Evolutionary conservation across 148 eudicot genomes (phyloP).

Genomic region (Spergularia marina): DNA sequence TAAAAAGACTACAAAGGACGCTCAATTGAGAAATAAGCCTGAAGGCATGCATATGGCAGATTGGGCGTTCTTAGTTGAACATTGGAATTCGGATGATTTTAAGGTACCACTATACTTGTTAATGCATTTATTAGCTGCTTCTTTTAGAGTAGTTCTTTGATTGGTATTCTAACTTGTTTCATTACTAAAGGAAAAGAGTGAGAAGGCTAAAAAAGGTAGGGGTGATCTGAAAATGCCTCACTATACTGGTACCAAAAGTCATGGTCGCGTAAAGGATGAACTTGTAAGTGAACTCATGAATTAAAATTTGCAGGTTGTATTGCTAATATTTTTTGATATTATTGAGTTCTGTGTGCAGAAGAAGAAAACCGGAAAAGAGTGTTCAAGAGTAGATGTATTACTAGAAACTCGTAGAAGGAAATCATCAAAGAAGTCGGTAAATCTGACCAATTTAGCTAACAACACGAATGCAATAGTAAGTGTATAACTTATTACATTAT

Average conservation of each 20-base stretch:
- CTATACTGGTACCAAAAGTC: slow-evolving; percentile 17
- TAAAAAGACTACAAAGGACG: not conserved
- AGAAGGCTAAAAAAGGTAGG: not conserved
- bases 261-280: slow-evolving; percentile 2
- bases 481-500: too few relatives aligned
- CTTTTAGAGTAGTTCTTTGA: too few relatives aligned
- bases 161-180: not conserved
- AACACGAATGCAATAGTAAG: too few relatives aligned
- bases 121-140: too few relatives aligned
- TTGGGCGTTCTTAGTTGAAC: slow-evolving; percentile 2
- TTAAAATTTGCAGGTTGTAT: not conserved
- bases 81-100: not conserved
- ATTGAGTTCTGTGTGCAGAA: not conserved
- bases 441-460: too few relatives aligned
- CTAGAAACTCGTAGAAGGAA: slow-evolving; percentile 13
- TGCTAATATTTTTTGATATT: too few relatives aligned
- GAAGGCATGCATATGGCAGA: not conserved
- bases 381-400: slow-evolving; percentile 1
- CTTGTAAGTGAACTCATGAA: not conserved
- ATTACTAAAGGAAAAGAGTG: not conserved
- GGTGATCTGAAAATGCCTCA: slow-evolving; percentile 7
- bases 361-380: not conserved
- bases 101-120: not conserved
- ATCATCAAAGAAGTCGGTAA: not conserved
- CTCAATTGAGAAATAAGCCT: not conserved